Conservation (phyloP, 202 grass and related monocot genomes). For the Elaeis oleifera region DNA sequence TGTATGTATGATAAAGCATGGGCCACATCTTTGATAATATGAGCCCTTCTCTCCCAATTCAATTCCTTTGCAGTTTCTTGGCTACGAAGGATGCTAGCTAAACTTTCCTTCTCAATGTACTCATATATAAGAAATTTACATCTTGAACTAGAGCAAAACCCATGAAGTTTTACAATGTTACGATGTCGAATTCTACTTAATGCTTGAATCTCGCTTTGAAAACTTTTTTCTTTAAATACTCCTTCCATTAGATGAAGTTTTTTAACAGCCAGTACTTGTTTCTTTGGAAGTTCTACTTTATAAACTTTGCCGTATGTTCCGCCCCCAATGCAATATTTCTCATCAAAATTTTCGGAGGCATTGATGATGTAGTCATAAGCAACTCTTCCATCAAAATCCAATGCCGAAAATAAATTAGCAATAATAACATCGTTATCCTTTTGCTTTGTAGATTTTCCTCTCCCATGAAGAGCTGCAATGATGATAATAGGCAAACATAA, state of each 20-base stretch:
- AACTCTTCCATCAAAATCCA: too few species aligned
- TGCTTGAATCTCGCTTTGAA: slow-evolving; percentile 18
- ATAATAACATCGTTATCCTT: too few species aligned
- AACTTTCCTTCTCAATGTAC: slow-evolving; percentile 20
- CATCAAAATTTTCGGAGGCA: background rate
- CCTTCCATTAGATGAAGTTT: slow-evolving; percentile 2
- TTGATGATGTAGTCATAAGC: background rate
- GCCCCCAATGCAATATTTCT: background rate
- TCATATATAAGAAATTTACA: slow-evolving; percentile 26
- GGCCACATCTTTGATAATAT: slow-evolving; percentile 28
- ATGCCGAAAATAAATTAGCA: too few species aligned
- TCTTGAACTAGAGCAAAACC: slow-evolving; percentile 6
- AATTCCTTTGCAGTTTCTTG: slow-evolving; percentile 6
- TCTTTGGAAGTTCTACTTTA: background rate
- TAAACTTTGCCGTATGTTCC: slow-evolving; percentile 8
- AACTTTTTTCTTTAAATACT: slow-evolving; percentile 1
- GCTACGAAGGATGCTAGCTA: slow-evolving; percentile 11
- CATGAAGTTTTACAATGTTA: slow-evolving; percentile 27
- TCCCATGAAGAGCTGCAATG: too few species aligned
- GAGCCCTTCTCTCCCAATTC: slow-evolving; percentile 15
- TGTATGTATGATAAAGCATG: slow-evolving; percentile 27
- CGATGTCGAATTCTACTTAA: slow-evolving; percentile 22
- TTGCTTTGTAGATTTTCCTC: too few species aligned
- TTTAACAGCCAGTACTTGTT: slow-evolving; percentile 13
- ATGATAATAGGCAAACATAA: too few species aligned